Conservation (phyloP, 805 yeast genomes). For the Pichia paraexigua region DNA sequence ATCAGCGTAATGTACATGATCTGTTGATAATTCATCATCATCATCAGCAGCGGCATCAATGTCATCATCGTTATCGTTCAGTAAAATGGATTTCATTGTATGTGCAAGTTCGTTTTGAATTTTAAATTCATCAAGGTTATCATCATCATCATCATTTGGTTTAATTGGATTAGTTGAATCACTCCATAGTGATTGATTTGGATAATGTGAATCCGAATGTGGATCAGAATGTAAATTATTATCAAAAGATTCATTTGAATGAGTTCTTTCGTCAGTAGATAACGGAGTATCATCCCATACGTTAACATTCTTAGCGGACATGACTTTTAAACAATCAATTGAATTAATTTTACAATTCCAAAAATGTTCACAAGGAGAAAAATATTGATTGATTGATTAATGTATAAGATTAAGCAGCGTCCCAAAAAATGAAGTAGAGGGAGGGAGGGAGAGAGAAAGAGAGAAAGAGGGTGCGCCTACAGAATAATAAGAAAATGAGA, state of each 20-base stretch:
- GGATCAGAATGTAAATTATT: neutral
- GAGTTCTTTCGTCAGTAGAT: neutral
- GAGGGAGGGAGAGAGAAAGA: too few species aligned
- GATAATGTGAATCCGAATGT: neutral
- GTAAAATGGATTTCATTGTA: conserved; percentile 13
- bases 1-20: conserved; percentile 10
- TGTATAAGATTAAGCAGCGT: neutral
- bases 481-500: too few species aligned
- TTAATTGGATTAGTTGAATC: neutral
- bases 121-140: conserved; percentile 12
- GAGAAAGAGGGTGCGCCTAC: too few species aligned
- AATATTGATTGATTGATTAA: too few species aligned
- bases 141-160: neutral
- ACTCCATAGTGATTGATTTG: neutral
- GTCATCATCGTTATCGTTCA: conserved; percentile 1
- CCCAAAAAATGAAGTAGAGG: neutral
- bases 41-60: conserved; percentile 8
- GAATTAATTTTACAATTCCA: too few species aligned
- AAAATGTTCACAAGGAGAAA: neutral
- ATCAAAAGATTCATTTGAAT: neutral
- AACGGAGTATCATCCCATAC: conserved; percentile 53
- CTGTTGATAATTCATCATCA: conserved; percentile 6
- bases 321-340: too few species aligned
- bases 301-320: conserved; percentile 17
- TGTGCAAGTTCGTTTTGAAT: conserved; percentile 18